A percentile compares a stretch with the other conserved stretches of the same genome.
Conservation (phyloP, 2,329 filamentous ascomycete species). For the Niveomyces coronatus region DNA sequence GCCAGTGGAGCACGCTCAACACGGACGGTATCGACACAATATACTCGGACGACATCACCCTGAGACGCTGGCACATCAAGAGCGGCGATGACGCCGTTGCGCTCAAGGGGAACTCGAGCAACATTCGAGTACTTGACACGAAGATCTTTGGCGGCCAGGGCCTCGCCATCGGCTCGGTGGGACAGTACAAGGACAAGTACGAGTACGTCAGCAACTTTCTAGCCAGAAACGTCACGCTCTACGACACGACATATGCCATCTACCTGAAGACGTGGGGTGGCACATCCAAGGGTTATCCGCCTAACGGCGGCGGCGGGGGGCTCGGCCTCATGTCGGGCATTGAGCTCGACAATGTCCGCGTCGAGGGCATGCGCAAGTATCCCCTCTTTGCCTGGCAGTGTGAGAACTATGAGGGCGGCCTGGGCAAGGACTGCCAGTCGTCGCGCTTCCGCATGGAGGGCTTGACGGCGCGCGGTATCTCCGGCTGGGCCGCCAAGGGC, state of each 20-base stretch:
- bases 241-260: constrained; percentile 35
- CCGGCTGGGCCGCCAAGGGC: constrained; percentile 18
- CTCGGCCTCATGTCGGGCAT: constrained; percentile 29
- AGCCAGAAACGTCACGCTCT: constrained; percentile 34
- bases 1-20: constrained; percentile 24
- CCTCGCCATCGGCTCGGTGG: constrained; percentile 47
- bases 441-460: constrained; percentile 21
- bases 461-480: constrained; percentile 18
- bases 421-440: constrained; percentile 24
- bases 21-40: constrained; percentile 41
- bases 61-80: constrained; percentile 37
- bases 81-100: constrained; percentile 45
- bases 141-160: constrained; percentile 39
- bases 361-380: constrained; percentile 17
- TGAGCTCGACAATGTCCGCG: constrained; percentile 20
- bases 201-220: constrained; percentile 41
- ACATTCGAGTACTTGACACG: constrained; percentile 39
- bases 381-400: constrained; percentile 27
- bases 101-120: constrained; percentile 44
- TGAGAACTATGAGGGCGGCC: constrained; percentile 24
- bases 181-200: constrained; percentile 37
- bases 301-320: constrained; percentile 49
- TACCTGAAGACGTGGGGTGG: constrained; percentile 52
- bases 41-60: constrained; percentile 39
- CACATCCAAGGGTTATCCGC: constrained; percentile 37